Evolutionary conservation across 768 basidiomycete species (phyloP), one percentile per base, ranked within the genome.

Genomic region (Hericium erinaceus): DNA sequence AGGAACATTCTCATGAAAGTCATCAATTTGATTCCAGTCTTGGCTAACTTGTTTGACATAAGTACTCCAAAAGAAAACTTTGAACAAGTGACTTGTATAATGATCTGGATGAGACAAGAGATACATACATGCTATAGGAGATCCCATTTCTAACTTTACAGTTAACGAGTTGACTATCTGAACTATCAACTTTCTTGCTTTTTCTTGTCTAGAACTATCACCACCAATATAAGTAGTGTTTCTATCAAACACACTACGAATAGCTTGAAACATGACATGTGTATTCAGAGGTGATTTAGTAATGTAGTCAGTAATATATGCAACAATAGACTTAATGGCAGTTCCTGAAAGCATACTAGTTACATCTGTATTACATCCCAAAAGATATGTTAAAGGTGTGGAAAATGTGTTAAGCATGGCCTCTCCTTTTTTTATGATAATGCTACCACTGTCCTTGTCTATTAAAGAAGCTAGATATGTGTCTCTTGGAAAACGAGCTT

Each of bases 241-340:
- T 48, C 54, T 67, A 3, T 61, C 39, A 59, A 70, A 67, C 7
- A 71, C 60, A 11, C 33, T 55, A 4, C 55, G 48, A 0, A 72
- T 60, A 8, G 69, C 57, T 0, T 74, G 66, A 64, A 77, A 76
- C 26, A 75, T 66, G 13, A 63, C 64, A 61, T 74, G 67, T 0
- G 72, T 74, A 48, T 76, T 78, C 13, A 79, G 57, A 2, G 62
- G 46, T 0, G 65, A 48, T 59, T 79, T 79, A 0, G 74, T 76
- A 0, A 78, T 67, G 61, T 79, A 79, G 39, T 79, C 74, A 4
- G 75, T 67, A 0, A 76, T 66, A 64, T 76, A 77, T 20, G 68
- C 62, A 0, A 75, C 57, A 2, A 74, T 65, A 15, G 72, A 67
- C 52, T 75, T 74, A 1, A 77, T 66, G 0, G 71, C 64, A 3